Percentiles rank a stretch among this genome's conserved stretches.
Conservation (phyloP, 2,329 filamentous ascomycete genomes). For the Thelonectria blattea region DNA sequence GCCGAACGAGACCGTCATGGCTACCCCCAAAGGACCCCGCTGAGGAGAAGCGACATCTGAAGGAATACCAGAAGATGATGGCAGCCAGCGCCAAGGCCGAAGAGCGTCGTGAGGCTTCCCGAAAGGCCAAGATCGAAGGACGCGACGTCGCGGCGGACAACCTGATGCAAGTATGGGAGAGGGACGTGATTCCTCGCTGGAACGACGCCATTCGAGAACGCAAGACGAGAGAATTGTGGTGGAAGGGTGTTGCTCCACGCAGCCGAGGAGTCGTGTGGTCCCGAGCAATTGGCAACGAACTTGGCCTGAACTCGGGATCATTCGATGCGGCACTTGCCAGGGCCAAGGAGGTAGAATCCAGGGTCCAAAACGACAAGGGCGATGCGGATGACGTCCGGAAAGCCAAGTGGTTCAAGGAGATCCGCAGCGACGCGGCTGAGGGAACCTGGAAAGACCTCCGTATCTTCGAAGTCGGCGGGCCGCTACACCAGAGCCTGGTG, state of each 20-base stretch:
- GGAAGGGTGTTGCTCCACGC: constrained; percentile 76
- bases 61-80: constrained; percentile 87
- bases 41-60: constrained; percentile 89
- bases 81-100: constrained; percentile 64
- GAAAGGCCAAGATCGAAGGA: constrained; percentile 56
- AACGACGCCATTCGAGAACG: constrained; percentile 71
- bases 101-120: constrained; percentile 61
- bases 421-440: constrained; percentile 67
- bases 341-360: constrained; percentile 66
- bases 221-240: constrained; percentile 78
- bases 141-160: constrained; percentile 62
- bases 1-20: constrained; percentile 82
- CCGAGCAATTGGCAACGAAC: constrained; percentile 74
- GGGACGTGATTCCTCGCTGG: constrained; percentile 79
- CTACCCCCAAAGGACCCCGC: constrained; percentile 85
- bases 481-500: constrained; percentile 70
- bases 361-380: constrained; percentile 57
- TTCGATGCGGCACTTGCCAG: constrained; percentile 74
- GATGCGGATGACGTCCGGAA: constrained; percentile 61
- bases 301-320: constrained; percentile 69
- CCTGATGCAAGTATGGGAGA: constrained; percentile 72
- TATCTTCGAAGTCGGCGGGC: constrained; percentile 72
- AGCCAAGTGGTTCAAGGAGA: constrained; percentile 66
- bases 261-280: constrained; percentile 74
- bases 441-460: constrained; percentile 73